phyloP scores from a whole-genome alignment of 2,329 filamentous ascomycete species.

The Xylariomycetidae sp. region DNA sequence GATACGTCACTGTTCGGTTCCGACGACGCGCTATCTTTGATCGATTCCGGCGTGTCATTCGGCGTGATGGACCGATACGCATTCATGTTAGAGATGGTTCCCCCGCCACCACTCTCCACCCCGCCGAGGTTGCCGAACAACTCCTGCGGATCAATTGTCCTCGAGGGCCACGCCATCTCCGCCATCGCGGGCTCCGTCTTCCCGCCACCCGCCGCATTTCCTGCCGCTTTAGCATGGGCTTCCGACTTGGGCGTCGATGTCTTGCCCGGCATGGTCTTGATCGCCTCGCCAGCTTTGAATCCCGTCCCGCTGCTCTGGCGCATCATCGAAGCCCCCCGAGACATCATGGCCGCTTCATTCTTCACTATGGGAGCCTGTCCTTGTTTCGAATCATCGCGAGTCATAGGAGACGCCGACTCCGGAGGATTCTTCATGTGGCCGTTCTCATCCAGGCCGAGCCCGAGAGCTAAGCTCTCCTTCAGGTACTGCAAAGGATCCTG shows the following conservation, averaged over 20 bases:
- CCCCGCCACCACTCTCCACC: constrained; percentile 38
- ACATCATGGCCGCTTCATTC: constrained; percentile 43
- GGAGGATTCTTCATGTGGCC: constrained; percentile 30
- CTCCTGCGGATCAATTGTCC: constrained; percentile 49
- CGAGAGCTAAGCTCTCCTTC: constrained; percentile 42
- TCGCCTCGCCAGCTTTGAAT: constrained; percentile 32
- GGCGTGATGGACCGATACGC: constrained; percentile 53
- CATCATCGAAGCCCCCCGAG: constrained; percentile 47
- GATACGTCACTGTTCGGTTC: constrained; percentile 60
- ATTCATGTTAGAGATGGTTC: constrained; percentile 48
- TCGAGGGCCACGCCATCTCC: constrained; percentile 6
- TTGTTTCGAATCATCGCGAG: constrained; percentile 40
- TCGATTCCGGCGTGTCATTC: constrained; percentile 61
- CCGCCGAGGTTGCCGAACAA: constrained; percentile 37
- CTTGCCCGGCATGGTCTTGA: constrained; percentile 19
- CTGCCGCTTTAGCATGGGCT: constrained; percentile 14
- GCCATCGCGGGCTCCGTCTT: constrained; percentile 21
- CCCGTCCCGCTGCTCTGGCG: constrained; percentile 42
- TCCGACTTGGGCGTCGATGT: constrained; percentile 18
- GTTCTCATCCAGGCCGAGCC: constrained; percentile 48
- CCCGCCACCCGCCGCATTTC: constrained; percentile 10
- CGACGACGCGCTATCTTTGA: constrained; percentile 54
- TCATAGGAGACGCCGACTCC: constrained; percentile 32
- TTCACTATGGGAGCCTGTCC: constrained; percentile 41
- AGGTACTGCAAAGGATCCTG: constrained; percentile 52